Evolutionary conservation across 2,329 filamentous ascomycete genomes (phyloP).

Genomic region (Knoxdaviesia proteae): DNA sequence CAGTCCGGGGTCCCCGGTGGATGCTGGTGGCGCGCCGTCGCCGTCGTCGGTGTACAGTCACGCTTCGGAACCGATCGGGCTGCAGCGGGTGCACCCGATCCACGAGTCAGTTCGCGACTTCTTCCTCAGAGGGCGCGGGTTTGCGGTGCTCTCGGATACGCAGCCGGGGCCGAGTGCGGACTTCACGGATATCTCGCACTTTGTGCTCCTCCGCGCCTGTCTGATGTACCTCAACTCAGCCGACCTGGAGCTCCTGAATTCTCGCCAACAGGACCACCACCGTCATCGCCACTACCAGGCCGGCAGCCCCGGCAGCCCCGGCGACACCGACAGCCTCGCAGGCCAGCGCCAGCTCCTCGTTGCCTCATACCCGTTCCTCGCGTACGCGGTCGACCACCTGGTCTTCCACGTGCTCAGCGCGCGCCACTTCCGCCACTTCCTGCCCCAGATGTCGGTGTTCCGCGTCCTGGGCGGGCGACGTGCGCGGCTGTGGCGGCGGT

Average conservation of each 20-base stretch:
- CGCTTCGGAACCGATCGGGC: slow-evolving; percentile 8
- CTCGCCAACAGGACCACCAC: too few species aligned
- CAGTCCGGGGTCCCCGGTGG: too few species aligned
- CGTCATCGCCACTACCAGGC: too few species aligned
- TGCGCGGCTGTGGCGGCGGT: slow-evolving; percentile 13
- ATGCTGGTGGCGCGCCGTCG: too few species aligned
- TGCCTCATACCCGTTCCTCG: slow-evolving; percentile 12
- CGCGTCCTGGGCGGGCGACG: slow-evolving; percentile 7
- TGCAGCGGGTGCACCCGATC: slow-evolving; percentile 11
- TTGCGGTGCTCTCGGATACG: slow-evolving; percentile 9
- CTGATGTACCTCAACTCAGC: slow-evolving; percentile 13
- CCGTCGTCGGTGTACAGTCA: neutral
- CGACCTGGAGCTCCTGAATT: slow-evolving; percentile 9
- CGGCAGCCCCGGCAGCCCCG: neutral
- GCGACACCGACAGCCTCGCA: slow-evolving; percentile 3
- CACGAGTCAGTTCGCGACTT: slow-evolving; percentile 13
- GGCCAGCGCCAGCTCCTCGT: slow-evolving; percentile 11
- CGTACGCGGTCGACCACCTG: slow-evolving; percentile 12
- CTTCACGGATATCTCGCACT: slow-evolving; percentile 11
- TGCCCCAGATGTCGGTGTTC: slow-evolving; percentile 11
- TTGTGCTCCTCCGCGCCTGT: slow-evolving; percentile 11
- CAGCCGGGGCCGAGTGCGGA: slow-evolving; percentile 3
- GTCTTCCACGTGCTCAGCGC: slow-evolving; percentile 13
- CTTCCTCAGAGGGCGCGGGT: slow-evolving; percentile 13
- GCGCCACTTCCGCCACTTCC: slow-evolving; percentile 11